phyloP scores from a whole-genome alignment of 345 rosid genomes.

The Bruguiera sexangula region DNA sequence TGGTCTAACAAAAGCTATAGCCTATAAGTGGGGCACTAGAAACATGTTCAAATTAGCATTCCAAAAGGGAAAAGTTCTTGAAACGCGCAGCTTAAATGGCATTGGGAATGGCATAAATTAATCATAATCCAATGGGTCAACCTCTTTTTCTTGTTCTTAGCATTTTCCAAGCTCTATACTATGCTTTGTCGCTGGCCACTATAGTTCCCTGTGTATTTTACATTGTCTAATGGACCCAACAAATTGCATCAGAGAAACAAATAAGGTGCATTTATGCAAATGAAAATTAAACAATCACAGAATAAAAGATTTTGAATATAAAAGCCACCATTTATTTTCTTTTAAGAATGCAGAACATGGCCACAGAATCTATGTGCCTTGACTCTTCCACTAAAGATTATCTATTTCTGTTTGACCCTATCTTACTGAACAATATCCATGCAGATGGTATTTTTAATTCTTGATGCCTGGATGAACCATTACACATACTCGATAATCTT shows the following conservation, averaged over 20 bases:
- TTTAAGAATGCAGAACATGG: slow-evolving; percentile 16
- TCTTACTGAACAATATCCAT: slow-evolving; percentile 15
- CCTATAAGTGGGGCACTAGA: slow-evolving; percentile 31
- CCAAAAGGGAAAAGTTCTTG: slow-evolving; percentile 9
- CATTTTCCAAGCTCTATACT: slow-evolving; percentile 20
- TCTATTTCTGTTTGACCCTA: slow-evolving; percentile 28
- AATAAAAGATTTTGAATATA: not conserved
- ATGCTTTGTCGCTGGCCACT: slow-evolving; percentile 28
- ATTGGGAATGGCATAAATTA: slow-evolving; percentile 50
- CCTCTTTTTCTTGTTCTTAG: slow-evolving; percentile 25
- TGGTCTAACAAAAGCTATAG: slow-evolving; percentile 30
- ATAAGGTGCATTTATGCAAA: not conserved
- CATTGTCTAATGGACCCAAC: slow-evolving; percentile 7
- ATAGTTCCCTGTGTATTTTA: slow-evolving; percentile 15
- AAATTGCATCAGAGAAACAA: not conserved
- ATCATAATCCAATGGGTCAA: slow-evolving; percentile 40
- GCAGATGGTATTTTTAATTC: slow-evolving; percentile 25
- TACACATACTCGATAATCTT: too few species aligned
- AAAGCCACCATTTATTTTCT: slow-evolving; percentile 19
- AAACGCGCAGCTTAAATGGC: slow-evolving; percentile 36
- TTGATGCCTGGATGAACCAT: not conserved
- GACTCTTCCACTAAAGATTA: slow-evolving; percentile 50
- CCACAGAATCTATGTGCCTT: slow-evolving; percentile 40
- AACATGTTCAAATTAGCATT: slow-evolving; percentile 10
- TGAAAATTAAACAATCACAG: slow-evolving; percentile 2